Evolutionary conservation across 805 yeast genomes (phyloP), one percentile per base, ranked within the genome.

Genomic region (Cyberlindnera nakhonratchasimensis): DNA sequence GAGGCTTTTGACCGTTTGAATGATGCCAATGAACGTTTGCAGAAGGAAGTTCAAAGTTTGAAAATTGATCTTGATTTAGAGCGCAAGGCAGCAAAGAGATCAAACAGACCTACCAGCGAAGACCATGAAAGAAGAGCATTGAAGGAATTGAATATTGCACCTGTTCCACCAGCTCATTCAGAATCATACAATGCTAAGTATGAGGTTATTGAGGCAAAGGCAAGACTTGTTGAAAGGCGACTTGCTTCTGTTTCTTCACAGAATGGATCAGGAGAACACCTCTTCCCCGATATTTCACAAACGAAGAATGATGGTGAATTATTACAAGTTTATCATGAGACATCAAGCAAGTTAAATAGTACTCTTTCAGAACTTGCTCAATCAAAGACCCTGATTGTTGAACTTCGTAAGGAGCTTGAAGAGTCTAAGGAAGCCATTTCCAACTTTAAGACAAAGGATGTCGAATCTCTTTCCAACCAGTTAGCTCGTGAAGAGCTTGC

Each of bases 1-100:
- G 54, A 51, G 5, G 52, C 51, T 19, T 42, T 57, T 8, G 48
- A 51, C 4, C 44, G 48, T 13, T 26, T 53, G 14, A 42, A 34
- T 2, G 37, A 52, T 5, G 45, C 51, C 1, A 68, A 65, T 22
- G 49, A 57, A 5, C 58, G 54, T 37, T 48, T 63, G 10, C 64
- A 65, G 35, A 59, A 57, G 40, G 80, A 80, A 52, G 64, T 76
- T 26, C 75, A 73, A 34, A 62, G 66, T 11, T 59, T 80, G 50
- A 74, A 69, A 50, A 56, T 69, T 14, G 73, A 72, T 37, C 57
- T 80, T 24, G 72, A 77, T 37, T 66, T 71, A 36, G 84, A 79
- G 54, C 72, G 72, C 36, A 66, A 67, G 14, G 75, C 77, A 20
- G 69, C 74, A 6, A 59, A 59, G 38, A 67, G 80, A 43, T 79